Evolutionary conservation across 768 basidiomycete species (phyloP).

Genomic region (Cystobasidium ongulense): DNA sequence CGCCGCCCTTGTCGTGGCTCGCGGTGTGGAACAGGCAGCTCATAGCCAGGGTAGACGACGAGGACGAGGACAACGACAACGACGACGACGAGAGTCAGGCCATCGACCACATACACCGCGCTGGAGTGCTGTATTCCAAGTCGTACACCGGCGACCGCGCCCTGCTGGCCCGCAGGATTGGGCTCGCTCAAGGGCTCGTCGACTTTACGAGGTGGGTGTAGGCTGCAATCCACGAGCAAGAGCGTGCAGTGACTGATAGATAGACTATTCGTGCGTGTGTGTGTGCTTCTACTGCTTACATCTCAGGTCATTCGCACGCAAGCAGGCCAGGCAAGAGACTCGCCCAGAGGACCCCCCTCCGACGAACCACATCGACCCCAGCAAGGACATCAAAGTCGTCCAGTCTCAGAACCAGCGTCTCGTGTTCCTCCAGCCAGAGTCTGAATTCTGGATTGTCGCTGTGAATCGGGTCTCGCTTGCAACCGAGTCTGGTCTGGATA

Average conservation of each 20-base stretch:
- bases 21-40: constrained; percentile 23
- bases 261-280: too few species aligned
- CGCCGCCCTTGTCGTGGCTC: not conserved
- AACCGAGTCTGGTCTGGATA: not conserved
- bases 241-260: too few species aligned
- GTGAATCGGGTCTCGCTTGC: not conserved
- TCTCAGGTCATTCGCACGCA: not conserved
- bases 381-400: not conserved
- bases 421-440: constrained; percentile 9
- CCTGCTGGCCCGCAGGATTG: not conserved
- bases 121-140: not conserved
- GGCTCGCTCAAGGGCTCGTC: constrained; percentile 27
- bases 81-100: not conserved
- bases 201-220: constrained; percentile 19
- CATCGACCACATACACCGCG: not conserved
- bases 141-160: not conserved
- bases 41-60: not conserved
- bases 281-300: too few species aligned
- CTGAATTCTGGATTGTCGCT: constrained; percentile 1
- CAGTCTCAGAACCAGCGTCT: not conserved
- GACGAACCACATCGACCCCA: not conserved
- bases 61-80: not conserved
- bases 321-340: not conserved
- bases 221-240: not conserved
- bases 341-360: not conserved